Conservation (phyloP, 805 yeast genomes). For the Candida piceae region DNA sequence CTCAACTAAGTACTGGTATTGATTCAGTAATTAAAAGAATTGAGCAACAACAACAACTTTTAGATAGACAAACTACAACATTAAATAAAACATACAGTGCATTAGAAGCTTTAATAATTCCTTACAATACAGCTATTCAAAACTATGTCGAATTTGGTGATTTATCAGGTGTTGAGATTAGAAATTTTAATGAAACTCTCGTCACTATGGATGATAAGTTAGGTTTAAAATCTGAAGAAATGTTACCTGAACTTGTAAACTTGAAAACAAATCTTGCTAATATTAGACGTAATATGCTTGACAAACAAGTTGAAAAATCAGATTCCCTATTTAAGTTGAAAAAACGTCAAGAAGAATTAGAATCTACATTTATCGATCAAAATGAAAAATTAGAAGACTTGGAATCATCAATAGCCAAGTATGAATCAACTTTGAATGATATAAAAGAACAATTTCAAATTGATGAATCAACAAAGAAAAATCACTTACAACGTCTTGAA, state of each 20-base stretch:
- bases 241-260: constrained; percentile 32
- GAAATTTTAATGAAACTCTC: constrained; percentile 19
- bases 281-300: constrained; percentile 42
- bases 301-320: constrained; percentile 44
- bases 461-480: constrained; percentile 15
- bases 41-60: constrained; percentile 39
- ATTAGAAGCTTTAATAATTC: constrained; percentile 46
- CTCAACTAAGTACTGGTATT: constrained; percentile 47
- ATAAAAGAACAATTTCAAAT: constrained; percentile 11
- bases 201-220: constrained; percentile 34
- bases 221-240: constrained; percentile 42
- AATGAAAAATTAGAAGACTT: constrained; percentile 51
- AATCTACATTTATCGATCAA: constrained; percentile 22
- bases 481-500: constrained; percentile 12
- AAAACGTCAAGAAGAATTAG: constrained; percentile 47
- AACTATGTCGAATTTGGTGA: constrained; percentile 33
- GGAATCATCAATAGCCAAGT: constrained; percentile 42
- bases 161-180: constrained; percentile 18
- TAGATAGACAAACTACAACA: constrained; percentile 45
- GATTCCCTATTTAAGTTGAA: constrained; percentile 48
- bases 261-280: constrained; percentile 33
- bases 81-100: constrained; percentile 46
- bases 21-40: constrained; percentile 39
- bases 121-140: constrained; percentile 52
- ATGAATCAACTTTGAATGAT: constrained; percentile 13